Evolutionary conservation across 768 basidiomycete species (phyloP).

Genomic region (Russula compacta): DNA sequence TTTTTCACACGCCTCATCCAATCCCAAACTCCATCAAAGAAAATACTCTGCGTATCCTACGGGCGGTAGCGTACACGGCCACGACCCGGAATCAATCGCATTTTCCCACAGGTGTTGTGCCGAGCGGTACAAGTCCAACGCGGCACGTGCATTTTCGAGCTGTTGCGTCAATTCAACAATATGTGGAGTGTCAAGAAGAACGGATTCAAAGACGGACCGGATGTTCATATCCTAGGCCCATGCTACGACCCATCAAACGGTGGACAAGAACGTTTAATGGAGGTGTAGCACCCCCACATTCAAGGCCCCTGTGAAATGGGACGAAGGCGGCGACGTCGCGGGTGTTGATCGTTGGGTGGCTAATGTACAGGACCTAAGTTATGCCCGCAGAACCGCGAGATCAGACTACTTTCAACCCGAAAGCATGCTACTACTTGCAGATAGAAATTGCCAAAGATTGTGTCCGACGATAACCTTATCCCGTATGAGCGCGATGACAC

Average conservation of each 20-base stretch:
- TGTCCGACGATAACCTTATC: slow-evolving; percentile 50
- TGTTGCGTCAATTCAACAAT: slow-evolving; percentile 15
- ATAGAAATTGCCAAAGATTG: slow-evolving; percentile 43
- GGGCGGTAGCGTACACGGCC: slow-evolving; percentile 31
- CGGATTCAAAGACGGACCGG: slow-evolving; percentile 32
- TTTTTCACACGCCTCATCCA: slow-evolving; percentile 1
- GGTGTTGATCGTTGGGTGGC: slow-evolving; percentile 43
- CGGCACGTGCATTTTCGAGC: slow-evolving; percentile 43
- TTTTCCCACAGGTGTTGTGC: slow-evolving; percentile 42
- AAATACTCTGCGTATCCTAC: slow-evolving; percentile 17
- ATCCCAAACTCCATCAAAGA: neutral
- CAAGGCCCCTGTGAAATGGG: slow-evolving; percentile 37
- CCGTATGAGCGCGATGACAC: slow-evolving; percentile 34
- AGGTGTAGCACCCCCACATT: slow-evolving; percentile 25
- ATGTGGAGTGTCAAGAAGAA: neutral
- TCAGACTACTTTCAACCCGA: neutral
- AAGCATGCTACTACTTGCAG: slow-evolving; percentile 29
- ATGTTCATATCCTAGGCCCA: slow-evolving; percentile 37
- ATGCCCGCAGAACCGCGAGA: neutral
- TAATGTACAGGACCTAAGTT: slow-evolving; percentile 41
- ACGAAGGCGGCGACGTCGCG: slow-evolving; percentile 47
- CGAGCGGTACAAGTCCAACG: slow-evolving; percentile 45
- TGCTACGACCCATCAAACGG: slow-evolving; percentile 36
- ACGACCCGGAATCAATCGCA: slow-evolving; percentile 34
- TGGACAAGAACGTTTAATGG: slow-evolving; percentile 36